Base-by-base conservation (phyloP, 2,329 filamentous ascomycete species). In the Teratosphaeria gauchensis region DNA sequence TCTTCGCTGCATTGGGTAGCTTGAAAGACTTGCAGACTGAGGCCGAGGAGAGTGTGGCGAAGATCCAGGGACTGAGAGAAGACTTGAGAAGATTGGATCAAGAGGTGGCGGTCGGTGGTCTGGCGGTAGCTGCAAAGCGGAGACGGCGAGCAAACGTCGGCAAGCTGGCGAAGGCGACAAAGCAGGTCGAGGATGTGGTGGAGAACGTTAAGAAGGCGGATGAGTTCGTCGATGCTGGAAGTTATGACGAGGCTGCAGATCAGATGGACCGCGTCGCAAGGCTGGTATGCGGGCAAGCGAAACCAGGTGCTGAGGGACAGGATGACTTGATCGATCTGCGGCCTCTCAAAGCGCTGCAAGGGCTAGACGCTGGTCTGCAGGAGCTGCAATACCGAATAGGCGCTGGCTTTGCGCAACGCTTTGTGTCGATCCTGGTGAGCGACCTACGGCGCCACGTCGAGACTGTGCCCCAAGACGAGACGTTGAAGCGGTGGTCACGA, bases 1-100 rank as follows among this genome's bases (percentile, higher is more conserved):
- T 99, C 73, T 99, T 99, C 69, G 92, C 91, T 0, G 94, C 94
- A 0, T 78, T 99, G 0, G 92, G 94, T 0, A 95, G 92, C 0
- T 77, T 99, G 35, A 88, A 90, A 64, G 90, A 96, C 70, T 78
- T 99, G 11, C 92, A 99, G 71, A 87, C 87, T 0, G 94, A 99
- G 73, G 92, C 94, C 6, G 88, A 91, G 11, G 89, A 95, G 59
- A 97, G 92, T 1, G 92, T 99, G 1, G 81, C 87, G 8, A 85
- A 89, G 61, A 99, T 99, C 60, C 90, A 91, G 69, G 80, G 82
- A 0, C 72, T 99, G 48, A 82, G 94, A 59, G 83, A 85, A 66
- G 92, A 97, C 68, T 77, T 99, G 0, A 81, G 86, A 59, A 84
- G 84, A 46, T 79, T 99, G 5, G 94, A 99, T 69, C 81, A 88